These are phyloP conservation scores for Trematosphaeria pertusa DNA, from an alignment of 2,329 filamentous ascomycete species.

Conservation along the genomic window DNA sequence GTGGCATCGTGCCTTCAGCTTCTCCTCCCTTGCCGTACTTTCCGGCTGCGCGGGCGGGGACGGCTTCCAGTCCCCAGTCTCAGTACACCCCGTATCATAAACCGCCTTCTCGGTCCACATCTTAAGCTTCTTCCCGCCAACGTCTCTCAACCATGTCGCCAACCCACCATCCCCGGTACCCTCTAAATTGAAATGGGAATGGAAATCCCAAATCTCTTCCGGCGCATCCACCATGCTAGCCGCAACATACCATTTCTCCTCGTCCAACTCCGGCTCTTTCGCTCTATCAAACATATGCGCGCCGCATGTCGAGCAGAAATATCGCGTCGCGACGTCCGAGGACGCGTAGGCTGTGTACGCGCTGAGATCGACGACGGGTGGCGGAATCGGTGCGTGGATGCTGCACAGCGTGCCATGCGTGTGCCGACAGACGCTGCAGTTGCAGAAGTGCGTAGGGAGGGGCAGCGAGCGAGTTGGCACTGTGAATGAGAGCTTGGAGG, in stretches of 20 bases:
- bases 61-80: neutral
- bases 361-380: conserved; percentile 40
- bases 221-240: conserved; percentile 38
- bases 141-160: conserved; percentile 37
- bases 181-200: conserved; percentile 39
- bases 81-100: conserved; percentile 1
- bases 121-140: conserved; percentile 31
- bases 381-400: conserved; percentile 53
- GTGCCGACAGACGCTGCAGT: conserved; percentile 60
- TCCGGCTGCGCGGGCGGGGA: neutral
- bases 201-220: conserved; percentile 37
- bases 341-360: conserved; percentile 53
- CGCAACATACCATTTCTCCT: conserved; percentile 20
- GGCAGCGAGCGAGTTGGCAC: conserved; percentile 46
- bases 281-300: conserved; percentile 45
- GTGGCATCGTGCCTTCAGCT: conserved; percentile 58
- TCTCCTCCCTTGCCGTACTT: conserved; percentile 14
- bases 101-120: conserved; percentile 29
- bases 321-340: conserved; percentile 51
- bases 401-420: conserved; percentile 56
- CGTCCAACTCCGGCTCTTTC: neutral
- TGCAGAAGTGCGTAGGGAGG: conserved; percentile 54
- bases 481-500: conserved; percentile 42
- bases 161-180: conserved; percentile 49
- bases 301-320: conserved; percentile 61